A percentile compares a stretch with the other conserved stretches of the same genome.
phyloP scores from a whole-genome alignment of 805 yeast genomes.

The Kodamaea kaohsiungensis region DNA sequence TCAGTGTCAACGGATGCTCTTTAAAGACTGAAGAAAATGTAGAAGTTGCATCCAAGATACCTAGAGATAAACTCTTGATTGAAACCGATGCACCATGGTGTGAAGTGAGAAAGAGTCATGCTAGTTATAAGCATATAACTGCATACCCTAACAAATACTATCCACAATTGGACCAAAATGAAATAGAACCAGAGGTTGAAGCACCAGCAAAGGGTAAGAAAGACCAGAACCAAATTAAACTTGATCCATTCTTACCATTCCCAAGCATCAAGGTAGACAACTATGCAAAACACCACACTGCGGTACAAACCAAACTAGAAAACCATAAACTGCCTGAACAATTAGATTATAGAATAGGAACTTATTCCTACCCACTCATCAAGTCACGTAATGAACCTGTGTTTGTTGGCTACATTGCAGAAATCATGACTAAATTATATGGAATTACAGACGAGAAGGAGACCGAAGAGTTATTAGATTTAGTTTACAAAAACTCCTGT shows the following conservation, averaged over 20 bases:
- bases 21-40: constrained; percentile 75
- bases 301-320: constrained; percentile 7
- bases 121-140: constrained; percentile 60
- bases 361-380: constrained; percentile 50
- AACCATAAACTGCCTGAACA: constrained; percentile 10
- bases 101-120: constrained; percentile 83
- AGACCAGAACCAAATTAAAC: constrained; percentile 25
- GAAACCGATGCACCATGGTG: constrained; percentile 99
- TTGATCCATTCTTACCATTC: constrained; percentile 59
- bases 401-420: constrained; percentile 76
- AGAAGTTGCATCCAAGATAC: constrained; percentile 64
- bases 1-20: constrained; percentile 94
- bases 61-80: constrained; percentile 67
- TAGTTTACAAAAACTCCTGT: constrained; percentile 36
- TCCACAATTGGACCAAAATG: constrained; percentile 35
- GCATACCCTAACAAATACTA: constrained; percentile 58
- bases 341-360: constrained; percentile 20
- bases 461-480: constrained; percentile 34
- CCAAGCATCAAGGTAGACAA: constrained; percentile 68
- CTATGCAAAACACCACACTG: constrained; percentile 34
- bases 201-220: constrained; percentile 11
- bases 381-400: constrained; percentile 94
- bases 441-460: constrained; percentile 29
- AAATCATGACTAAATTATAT: constrained; percentile 37
- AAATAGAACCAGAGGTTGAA: constrained; percentile 13